Evolutionary conservation across 2,329 filamentous ascomycete genomes (phyloP).

Genomic region (Tolypocladium tundrense): DNA sequence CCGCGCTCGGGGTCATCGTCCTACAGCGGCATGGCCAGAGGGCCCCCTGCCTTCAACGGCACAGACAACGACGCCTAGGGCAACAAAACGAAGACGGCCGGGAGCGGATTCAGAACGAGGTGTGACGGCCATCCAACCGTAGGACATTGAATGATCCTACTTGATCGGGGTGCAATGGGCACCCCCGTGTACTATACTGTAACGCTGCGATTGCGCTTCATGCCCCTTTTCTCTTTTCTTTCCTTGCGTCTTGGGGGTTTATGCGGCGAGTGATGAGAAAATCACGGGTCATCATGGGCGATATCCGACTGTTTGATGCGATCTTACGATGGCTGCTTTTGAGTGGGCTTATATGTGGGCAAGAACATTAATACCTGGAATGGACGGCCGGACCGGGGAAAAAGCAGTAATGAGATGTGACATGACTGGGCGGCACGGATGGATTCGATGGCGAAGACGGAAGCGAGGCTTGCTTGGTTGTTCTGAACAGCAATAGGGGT

Average conservation of each 20-base stretch:
- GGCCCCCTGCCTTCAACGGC: neutral
- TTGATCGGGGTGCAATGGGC: too few relatives aligned
- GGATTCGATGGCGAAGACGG: neutral
- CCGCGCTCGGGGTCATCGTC: conserved; percentile 1
- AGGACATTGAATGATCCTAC: neutral
- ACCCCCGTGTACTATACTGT: neutral
- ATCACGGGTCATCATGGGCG: neutral
- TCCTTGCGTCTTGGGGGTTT: neutral
- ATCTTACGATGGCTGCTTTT: neutral
- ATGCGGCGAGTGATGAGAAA: neutral
- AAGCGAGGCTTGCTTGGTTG: neutral
- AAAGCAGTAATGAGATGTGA: neutral
- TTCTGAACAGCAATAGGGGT: neutral
- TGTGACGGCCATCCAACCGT: neutral
- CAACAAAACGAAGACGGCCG: neutral
- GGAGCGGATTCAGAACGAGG: neutral
- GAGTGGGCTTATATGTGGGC: neutral
- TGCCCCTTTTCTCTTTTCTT: neutral
- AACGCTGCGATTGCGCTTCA: neutral
- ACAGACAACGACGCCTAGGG: neutral
- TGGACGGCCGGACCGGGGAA: neutral
- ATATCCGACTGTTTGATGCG: neutral
- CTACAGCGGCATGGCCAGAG: neutral
- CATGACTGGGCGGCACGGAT: neutral
- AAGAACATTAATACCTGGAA: neutral